Evolutionary conservation across 352 stramenopile species (phyloP).

Genomic region (Pythium sp.): DNA sequence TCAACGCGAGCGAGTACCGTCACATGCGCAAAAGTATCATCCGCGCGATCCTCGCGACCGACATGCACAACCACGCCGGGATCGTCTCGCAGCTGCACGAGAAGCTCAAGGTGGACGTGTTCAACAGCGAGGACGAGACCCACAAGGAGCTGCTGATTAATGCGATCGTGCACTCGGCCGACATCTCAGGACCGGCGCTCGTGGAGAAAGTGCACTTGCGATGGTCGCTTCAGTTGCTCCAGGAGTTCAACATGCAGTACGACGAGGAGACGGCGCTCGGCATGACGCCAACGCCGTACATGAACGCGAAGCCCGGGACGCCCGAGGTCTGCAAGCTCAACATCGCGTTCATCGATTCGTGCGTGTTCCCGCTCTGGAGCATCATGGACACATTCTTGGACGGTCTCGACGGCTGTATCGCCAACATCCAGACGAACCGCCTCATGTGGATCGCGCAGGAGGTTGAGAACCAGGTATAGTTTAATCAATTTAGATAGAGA

Average conservation of each 20-base stretch:
- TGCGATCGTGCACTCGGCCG: conserved; percentile 75
- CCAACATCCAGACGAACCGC: conserved; percentile 68
- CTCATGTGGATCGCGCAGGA: conserved; percentile 45
- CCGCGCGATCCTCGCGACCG: conserved; percentile 76
- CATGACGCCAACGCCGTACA: conserved; percentile 70
- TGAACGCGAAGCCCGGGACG: conserved; percentile 61
- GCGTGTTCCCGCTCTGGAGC: conserved; percentile 81
- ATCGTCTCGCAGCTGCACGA: conserved; percentile 74
- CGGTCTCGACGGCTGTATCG: conserved; percentile 51
- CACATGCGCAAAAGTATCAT: conserved; percentile 74
- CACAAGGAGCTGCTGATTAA: conserved; percentile 69
- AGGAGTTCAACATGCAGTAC: conserved; percentile 86
- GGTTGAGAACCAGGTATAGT: conserved; percentile 19
- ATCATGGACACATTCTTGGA: conserved; percentile 62
- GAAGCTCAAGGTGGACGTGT: conserved; percentile 54
- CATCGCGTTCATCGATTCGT: conserved; percentile 80
- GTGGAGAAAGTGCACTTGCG: conserved; percentile 47
- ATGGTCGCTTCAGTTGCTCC: conserved; percentile 61
- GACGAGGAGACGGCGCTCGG: conserved; percentile 64
- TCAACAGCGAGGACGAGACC: conserved; percentile 45
- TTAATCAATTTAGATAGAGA: not conserved
- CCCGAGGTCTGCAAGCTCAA: conserved; percentile 73
- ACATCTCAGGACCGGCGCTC: conserved; percentile 75
- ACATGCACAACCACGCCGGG: conserved; percentile 75
- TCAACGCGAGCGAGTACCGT: conserved; percentile 33